Percentiles rank a stretch among this genome's conserved stretches.
Evolutionary conservation across 2,329 filamentous ascomycete species (phyloP).

Genomic region (Lasiodiplodia gonubiensis): DNA sequence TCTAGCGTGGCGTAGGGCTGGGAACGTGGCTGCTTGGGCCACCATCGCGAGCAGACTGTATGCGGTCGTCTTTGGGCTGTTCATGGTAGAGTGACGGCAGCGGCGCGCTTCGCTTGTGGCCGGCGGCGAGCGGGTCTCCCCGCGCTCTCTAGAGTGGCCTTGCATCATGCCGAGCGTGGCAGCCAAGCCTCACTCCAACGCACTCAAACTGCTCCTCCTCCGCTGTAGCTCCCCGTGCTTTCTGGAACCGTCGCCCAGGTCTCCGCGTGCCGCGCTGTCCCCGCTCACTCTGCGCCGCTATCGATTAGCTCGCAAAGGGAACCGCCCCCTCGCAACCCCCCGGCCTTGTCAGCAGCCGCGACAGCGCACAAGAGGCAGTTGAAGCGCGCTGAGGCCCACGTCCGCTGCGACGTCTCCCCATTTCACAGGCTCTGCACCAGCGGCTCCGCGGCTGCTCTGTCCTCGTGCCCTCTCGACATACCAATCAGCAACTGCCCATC

Average conservation of each 20-base stretch:
- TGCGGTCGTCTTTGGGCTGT: not conserved
- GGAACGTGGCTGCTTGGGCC: constrained; percentile 4
- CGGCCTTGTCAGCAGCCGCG: constrained; percentile 16
- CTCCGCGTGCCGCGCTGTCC: not conserved
- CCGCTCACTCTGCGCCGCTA: not conserved
- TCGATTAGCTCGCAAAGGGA: constrained; percentile 16
- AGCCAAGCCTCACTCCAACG: constrained; percentile 18
- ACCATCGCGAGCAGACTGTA: not conserved
- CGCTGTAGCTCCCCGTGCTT: not conserved
- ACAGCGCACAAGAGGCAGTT: constrained; percentile 11
- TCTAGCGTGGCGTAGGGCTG: constrained; percentile 13
- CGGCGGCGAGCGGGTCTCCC: constrained; percentile 4
- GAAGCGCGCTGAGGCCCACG: constrained; percentile 17
- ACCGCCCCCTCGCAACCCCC: not conserved
- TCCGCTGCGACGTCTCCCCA: constrained; percentile 8
- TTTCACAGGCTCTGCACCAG: constrained; percentile 17
- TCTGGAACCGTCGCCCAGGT: not conserved
- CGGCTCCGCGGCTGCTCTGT: constrained; percentile 18
- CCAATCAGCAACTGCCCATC: constrained; percentile 25
- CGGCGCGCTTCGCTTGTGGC: constrained; percentile 12
- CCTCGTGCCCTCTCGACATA: constrained; percentile 16
- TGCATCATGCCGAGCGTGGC: constrained; percentile 25
- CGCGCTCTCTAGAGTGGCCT: constrained; percentile 6
- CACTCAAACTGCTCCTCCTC: constrained; percentile 17
- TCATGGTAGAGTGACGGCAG: constrained; percentile 1